phyloP scores from a whole-genome alignment of 164 flowering plant species.

The Nymphaea thermarum region DNA sequence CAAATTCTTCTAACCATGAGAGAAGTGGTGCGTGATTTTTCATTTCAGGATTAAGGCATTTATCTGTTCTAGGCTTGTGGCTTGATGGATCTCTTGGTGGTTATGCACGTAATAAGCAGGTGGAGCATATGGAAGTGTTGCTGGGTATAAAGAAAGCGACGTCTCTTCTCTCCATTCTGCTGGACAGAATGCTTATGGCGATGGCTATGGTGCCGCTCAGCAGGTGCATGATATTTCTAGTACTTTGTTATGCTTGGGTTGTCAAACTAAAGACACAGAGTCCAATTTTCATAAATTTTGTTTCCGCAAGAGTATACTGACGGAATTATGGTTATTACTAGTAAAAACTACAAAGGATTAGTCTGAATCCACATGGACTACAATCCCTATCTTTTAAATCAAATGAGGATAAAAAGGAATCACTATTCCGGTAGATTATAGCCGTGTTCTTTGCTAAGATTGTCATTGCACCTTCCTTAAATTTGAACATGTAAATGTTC shows the following conservation, averaged over 20 bases:
- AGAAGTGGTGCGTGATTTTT: constrained; percentile 32
- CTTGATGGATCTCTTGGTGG: background rate
- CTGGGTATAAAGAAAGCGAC: constrained; percentile 45
- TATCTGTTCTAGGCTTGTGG: background rate
- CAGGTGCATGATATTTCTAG: constrained; percentile 37
- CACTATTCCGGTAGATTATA: background rate
- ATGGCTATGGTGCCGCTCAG: constrained; percentile 35
- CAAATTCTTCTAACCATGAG: constrained; percentile 44
- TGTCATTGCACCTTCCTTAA: background rate
- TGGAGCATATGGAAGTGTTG: constrained; percentile 38
- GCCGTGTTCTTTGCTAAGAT: background rate
- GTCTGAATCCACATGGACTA: background rate
- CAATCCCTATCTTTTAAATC: no score
- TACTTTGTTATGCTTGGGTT: background rate
- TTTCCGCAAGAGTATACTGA: background rate
- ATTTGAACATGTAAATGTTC: background rate
- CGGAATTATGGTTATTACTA: background rate
- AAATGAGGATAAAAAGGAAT: background rate
- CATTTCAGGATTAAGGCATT: background rate
- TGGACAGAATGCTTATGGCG: constrained; percentile 48
- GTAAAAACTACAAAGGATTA: background rate
- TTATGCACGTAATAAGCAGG: constrained; percentile 18
- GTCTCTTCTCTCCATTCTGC: constrained; percentile 29
- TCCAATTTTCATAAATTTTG: background rate
- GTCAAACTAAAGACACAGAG: background rate